Base-by-base conservation (phyloP, 2,329 filamentous ascomycete genomes). In the Alternaria alternata region DNA sequence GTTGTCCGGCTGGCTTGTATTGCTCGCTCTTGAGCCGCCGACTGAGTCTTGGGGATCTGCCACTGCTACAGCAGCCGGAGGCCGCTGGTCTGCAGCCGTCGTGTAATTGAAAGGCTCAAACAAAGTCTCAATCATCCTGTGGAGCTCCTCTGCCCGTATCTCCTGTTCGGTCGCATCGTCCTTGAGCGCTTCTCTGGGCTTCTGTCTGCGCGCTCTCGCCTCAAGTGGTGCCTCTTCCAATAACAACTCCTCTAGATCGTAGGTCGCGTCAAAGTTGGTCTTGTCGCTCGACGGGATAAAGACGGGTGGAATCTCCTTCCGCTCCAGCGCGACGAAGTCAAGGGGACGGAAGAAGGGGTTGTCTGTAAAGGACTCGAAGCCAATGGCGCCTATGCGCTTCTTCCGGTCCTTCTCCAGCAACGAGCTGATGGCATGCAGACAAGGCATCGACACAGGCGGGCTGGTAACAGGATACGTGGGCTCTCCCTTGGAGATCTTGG, bases 261-360 rank as follows among this genome's bases (percentile, higher is more conserved):
- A 98, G 0, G 95, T 99, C 5, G 95, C 95, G 79, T 99, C 95
- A 68, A 99, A 99, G 77, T 99, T 99, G 4, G 95, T 98, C 85
- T 99, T 99, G 49, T 98, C 95, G 57, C 93, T 94, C 0, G 94
- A 97, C 0, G 95, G 95, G 20, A 91, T 87, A 76, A 99, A 99
- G 4, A 98, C 88, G 0, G 95, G 95, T 69, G 94, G 90, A 44
- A 98, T 89, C 74, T 93, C 89, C 77, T 97, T 98, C 65, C 88
- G 85, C 76, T 97, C 92, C 36, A 99, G 81, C 0, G 89, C 89
- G 14, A 87, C 88, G 68, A 99, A 99, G 75, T 98, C 91, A 67
- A 98, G 87, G 3, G 86, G 82, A 41, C 89, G 86, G 83, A 99
- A 99, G 82, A 98, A 98, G 7, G 93, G 90, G 73, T 97, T 91